These are phyloP conservation scores for Guadua angustifolia DNA, from an alignment of 176 grass and related monocot species.

Conservation along the genomic window DNA sequence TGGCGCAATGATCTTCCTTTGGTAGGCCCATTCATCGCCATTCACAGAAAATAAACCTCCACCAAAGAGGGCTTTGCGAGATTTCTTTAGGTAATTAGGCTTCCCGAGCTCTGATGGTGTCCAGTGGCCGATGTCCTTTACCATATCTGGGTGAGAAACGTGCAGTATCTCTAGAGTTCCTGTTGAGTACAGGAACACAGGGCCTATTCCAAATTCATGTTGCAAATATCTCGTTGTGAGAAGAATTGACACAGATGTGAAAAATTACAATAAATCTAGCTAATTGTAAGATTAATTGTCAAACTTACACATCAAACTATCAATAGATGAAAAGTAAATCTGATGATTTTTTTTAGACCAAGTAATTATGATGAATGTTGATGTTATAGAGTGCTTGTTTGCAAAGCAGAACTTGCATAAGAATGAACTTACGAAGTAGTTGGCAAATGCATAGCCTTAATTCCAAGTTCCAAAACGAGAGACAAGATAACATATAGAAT, in stretches of 20 bases:
- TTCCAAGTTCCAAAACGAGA: neutral
- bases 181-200: constrained; percentile 66
- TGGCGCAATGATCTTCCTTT: constrained; percentile 66
- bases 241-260: neutral
- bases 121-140: constrained; percentile 61
- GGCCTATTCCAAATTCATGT: constrained; percentile 42
- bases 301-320: neutral
- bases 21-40: constrained; percentile 60
- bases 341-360: neutral
- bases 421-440: neutral
- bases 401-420: neutral
- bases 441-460: neutral
- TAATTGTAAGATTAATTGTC: too few species aligned
- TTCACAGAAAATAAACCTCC: constrained; percentile 63
- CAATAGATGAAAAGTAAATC: neutral
- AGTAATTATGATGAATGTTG: neutral
- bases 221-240: constrained; percentile 9
- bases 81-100: constrained; percentile 66
- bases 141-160: constrained; percentile 59
- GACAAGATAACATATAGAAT: neutral
- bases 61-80: constrained; percentile 59
- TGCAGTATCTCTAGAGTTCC: constrained; percentile 62
- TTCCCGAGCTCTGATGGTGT: constrained; percentile 62
- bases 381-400: neutral
- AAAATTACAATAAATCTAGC: neutral